Base-by-base conservation (phyloP, 495 filamentous ascomycete species). In the Penicillium pulvis region DNA sequence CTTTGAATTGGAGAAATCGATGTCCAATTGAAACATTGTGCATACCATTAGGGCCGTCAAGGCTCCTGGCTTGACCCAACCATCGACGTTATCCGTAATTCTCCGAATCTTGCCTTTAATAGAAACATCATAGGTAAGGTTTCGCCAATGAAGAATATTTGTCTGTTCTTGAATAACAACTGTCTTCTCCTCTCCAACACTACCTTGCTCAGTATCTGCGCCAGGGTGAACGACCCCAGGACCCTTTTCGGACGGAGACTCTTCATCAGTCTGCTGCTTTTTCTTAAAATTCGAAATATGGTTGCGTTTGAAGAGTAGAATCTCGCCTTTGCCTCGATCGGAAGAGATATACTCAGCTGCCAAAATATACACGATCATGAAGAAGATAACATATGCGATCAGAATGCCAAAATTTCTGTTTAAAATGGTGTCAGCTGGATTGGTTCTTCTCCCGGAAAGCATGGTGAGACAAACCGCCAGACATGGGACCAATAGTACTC, bases 121-220 rank as follows among this genome's bases (percentile, higher is more conserved):
- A 14, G 82, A 78, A 33, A 91, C 86, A 20, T 83, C 82, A 58
- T 92, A 93, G 58, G 77, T 82, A 8, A 95, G 80, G 58, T 88
- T 79, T 59, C 87, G 81, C 88, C 87, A 93, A 6, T 87, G 90
- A 56, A 93, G 85, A 39, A 92, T 83, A 54, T 86, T 86, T 3
- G 64, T 70, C 31, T 78, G 75, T 51, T 60, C 59, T 31, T 76
- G 71, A 47, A 81, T 64, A 83, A 73, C 1, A 87, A 72, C 75
- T 72, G 33, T 1, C 33, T 35, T 44, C 6, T 19, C 20, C 42
- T 44, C 42, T 1, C 20, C 20, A 9, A 2, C 42, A 44, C 20
- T 80, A 72, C 43, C 81, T 72, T 24, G 73, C 75, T 30, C 83
- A 75, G 62, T 77, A 78, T 63, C 53, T 6, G 47, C 57, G 14